Base-by-base conservation (phyloP, 2,329 filamentous ascomycete genomes). In the Pseudopithomyces maydicus region DNA sequence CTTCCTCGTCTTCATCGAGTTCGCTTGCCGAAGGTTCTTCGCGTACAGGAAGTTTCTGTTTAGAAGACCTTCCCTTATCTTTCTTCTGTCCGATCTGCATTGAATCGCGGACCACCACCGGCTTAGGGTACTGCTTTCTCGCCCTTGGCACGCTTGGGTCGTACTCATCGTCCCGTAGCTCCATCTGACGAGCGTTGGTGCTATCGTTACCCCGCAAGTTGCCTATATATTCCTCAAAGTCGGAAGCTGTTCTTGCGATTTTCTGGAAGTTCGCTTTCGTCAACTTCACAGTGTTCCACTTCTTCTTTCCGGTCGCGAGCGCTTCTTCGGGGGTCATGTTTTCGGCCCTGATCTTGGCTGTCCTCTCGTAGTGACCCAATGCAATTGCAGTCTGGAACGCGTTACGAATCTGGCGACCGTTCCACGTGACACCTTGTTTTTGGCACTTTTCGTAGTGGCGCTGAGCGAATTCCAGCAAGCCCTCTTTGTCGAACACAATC, bases 391-490 rank as follows among this genome's bases (percentile, higher is more conserved):
- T 45, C 41, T 63, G 58, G 50, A 65, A 62, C 1, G 62, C 62
- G 26, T 63, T 63, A 4, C 55, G 42, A 36, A 63, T 63, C 52
- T 63, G 57, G 1, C 60, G 49, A 5, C 60, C 60, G 26, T 63
- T 63, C 60, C 60, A 63, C 8, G 44, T 43, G 7, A 42, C 44
- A 17, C 45, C 45, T 29, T 29, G 5, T 29, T 29, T 29, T 8
- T 29, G 26, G 6, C 35, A 35, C 26, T 50, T 47, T 1, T 54
- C 44, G 23, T 49, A 54, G 22, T 54, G 52, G 19, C 42, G 42
- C 33, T 47, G 33, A 11, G 39, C 56, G 22, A 56, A 55, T 4
- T 59, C 53, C 23, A 62, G 56, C 33, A 61, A 49, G 4, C 29
- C 41, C 15, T 52, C 49, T 15, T 57, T 52, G 38, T 48, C 53